Conservation (phyloP, 176 grass and related monocot genomes). For the Musa beccarii region DNA sequence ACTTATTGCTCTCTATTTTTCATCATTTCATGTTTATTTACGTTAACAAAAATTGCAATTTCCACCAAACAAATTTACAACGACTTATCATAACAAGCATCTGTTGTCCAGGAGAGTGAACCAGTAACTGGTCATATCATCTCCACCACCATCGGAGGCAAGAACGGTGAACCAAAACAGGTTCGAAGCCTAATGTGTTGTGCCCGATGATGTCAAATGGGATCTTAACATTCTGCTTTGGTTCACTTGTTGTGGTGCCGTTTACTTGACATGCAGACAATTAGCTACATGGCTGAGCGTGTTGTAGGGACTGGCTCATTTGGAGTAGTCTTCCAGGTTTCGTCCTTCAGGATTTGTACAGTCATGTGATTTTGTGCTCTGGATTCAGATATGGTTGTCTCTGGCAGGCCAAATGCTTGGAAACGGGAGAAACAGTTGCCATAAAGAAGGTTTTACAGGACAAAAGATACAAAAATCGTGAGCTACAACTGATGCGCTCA, state of each 20-base stretch:
- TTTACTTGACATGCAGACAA: slow-evolving; percentile 36
- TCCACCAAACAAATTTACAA: not conserved
- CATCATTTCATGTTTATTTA: not conserved
- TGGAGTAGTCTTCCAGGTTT: slow-evolving; percentile 74
- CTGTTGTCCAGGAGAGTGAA: slow-evolving; percentile 41
- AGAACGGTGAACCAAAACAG: slow-evolving; percentile 96
- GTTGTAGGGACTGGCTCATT: slow-evolving; percentile 71
- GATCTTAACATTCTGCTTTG: not conserved
- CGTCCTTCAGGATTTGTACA: not conserved
- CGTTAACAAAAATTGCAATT: not conserved
- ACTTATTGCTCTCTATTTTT: not conserved
- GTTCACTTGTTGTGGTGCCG: not conserved
- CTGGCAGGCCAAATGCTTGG: slow-evolving; percentile 20
- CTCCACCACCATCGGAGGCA: slow-evolving; percentile 95
- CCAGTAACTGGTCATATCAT: slow-evolving; percentile 89
- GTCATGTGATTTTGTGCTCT: not conserved
- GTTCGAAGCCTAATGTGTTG: slow-evolving; percentile 20
- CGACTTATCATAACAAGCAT: slow-evolving; percentile 24
- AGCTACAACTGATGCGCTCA: slow-evolving; percentile 13
- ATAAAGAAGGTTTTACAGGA: slow-evolving; percentile 24
- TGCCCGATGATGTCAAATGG: not conserved
- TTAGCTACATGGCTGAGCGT: slow-evolving; percentile 74
- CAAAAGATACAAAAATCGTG: slow-evolving; percentile 23
- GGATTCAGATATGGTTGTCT: not conserved
- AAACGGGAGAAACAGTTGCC: slow-evolving; percentile 19